These are phyloP conservation scores for Peronospora farinosa DNA, from an alignment of 352 stramenopile species.

Conservation along the genomic window DNA sequence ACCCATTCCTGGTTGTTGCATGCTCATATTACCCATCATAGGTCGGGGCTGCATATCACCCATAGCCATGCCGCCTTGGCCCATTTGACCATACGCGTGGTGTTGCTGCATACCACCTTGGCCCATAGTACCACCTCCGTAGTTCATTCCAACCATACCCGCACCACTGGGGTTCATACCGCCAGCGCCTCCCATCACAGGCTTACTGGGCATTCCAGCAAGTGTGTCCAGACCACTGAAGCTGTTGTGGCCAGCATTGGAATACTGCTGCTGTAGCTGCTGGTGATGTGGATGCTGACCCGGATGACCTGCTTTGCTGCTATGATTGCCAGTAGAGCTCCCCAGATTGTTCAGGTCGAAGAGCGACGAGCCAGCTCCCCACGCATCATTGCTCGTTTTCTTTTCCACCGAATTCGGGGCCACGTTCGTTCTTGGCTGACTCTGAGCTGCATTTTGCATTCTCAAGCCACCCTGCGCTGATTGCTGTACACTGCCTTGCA, in stretches of 20 bases:
- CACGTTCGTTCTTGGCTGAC: constrained; percentile 26
- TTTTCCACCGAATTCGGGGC: constrained; percentile 33
- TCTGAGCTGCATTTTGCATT: constrained; percentile 29
- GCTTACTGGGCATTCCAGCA: constrained; percentile 69
- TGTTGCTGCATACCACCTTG: constrained; percentile 29
- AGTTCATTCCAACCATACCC: constrained; percentile 49
- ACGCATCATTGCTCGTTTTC: constrained; percentile 67
- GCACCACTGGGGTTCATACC: constrained; percentile 49
- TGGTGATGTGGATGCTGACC: constrained; percentile 21
- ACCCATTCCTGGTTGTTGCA: constrained; percentile 37
- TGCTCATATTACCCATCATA: constrained; percentile 38
- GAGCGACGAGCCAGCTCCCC: constrained; percentile 69
- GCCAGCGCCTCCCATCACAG: constrained; percentile 37
- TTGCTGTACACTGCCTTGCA: constrained; percentile 38
- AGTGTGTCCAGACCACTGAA: constrained; percentile 80
- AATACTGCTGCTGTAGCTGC: constrained; percentile 12
- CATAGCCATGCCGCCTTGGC: constrained; percentile 34
- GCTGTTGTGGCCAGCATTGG: constrained; percentile 47
- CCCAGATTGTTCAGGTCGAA: constrained; percentile 77
- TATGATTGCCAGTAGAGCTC: constrained; percentile 23
- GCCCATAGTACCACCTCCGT: constrained; percentile 23
- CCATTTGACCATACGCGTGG: constrained; percentile 31
- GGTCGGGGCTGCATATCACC: constrained; percentile 26
- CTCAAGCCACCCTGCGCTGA: constrained; percentile 33
- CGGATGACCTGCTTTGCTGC: constrained; percentile 25